A percentile compares a stretch with the other conserved stretches of the same genome.
Conservation (phyloP, 129 eudicot species). For the Centella asiatica region DNA sequence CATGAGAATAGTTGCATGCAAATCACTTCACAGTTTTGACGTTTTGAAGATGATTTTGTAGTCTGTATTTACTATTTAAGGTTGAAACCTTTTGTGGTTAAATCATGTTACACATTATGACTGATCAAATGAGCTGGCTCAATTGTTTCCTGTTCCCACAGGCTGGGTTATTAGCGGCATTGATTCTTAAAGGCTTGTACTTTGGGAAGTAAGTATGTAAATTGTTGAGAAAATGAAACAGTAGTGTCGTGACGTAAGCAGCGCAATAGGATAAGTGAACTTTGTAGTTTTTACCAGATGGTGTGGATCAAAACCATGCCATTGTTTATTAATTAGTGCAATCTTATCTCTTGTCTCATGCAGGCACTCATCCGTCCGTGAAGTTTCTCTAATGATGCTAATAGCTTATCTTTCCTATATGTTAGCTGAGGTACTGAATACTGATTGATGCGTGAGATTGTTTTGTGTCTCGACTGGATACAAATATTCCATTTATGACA, state of each 20-base stretch:
- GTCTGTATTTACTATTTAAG: no score
- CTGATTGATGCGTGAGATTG: neutral
- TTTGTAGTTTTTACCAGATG: no score
- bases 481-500: no score
- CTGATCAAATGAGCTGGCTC: neutral
- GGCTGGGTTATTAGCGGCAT: slow-evolving; percentile 84
- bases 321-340: neutral
- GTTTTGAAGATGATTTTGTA: no score
- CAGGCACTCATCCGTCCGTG: slow-evolving; percentile 94
- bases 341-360: slow-evolving; percentile 6
- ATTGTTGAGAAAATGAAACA: neutral
- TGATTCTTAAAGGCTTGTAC: slow-evolving; percentile 73
- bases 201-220: slow-evolving; percentile 57
- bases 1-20: no score
- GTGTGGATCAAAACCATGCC: neutral
- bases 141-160: slow-evolving; percentile 19
- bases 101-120: neutral
- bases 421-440: slow-evolving; percentile 78
- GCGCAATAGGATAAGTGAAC: no score
- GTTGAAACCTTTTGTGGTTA: neutral
- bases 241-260: no score
- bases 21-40: no score
- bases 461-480: no score
- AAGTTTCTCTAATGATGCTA: slow-evolving; percentile 73
- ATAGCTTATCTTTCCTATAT: slow-evolving; percentile 92